These are phyloP conservation scores for Allomyces macrogynus DNA, from an alignment of 192 early-diverging fungal species.

Conservation along the genomic window DNA sequence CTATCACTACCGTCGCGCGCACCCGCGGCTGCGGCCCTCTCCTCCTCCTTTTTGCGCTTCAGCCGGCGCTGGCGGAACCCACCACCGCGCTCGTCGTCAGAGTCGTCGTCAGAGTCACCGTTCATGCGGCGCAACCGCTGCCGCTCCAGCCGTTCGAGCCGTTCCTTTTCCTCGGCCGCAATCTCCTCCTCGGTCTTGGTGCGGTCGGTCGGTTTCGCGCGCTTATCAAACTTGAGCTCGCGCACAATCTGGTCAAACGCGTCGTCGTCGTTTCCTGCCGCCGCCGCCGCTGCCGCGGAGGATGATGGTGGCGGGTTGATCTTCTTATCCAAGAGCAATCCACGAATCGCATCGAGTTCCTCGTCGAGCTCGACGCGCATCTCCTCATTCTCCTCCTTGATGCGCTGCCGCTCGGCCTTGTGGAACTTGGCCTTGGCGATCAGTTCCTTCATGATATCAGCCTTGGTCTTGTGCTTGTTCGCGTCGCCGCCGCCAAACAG, in stretches of 20 bases:
- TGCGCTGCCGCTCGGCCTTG: conserved; percentile 77
- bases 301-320: conserved; percentile 16
- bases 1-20: conserved; percentile 18
- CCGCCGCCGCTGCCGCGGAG: conserved; percentile 13
- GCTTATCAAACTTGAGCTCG: conserved; percentile 62
- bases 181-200: conserved; percentile 86
- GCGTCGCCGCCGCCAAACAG: conserved; percentile 86
- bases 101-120: conserved; percentile 14
- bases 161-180: conserved; percentile 59
- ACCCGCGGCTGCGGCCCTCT: conserved; percentile 1
- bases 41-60: conserved; percentile 2
- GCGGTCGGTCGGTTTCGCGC: conserved; percentile 72
- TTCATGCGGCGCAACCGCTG: conserved; percentile 65
- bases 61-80: conserved; percentile 12
- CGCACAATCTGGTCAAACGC: conserved; percentile 69
- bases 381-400: conserved; percentile 67
- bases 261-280: conserved; percentile 19
- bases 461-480: conserved; percentile 54
- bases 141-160: conserved; percentile 71
- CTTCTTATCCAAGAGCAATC: conserved; percentile 35
- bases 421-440: conserved; percentile 93
- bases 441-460: conserved; percentile 91
- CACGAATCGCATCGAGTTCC: conserved; percentile 64
- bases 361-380: conserved; percentile 67
- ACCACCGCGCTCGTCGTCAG: conserved; percentile 5